Evolutionary conservation across 768 basidiomycete species (phyloP).

Genomic region (Sarcodon aspratus): DNA sequence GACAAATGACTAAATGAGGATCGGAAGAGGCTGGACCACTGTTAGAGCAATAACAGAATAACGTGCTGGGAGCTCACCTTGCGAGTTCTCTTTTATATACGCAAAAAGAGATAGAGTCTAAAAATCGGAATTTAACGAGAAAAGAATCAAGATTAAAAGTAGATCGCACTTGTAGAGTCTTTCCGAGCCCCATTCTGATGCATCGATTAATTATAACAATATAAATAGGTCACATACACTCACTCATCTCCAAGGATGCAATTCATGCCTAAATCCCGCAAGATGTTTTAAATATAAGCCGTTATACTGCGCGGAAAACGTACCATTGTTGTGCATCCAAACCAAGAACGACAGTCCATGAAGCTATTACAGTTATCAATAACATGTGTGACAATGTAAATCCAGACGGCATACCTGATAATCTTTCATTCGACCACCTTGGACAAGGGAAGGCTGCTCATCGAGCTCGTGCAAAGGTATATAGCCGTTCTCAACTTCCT

Average conservation of each 20-base stretch:
- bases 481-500: conserved; percentile 11
- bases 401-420: conserved; percentile 40
- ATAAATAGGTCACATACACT: conserved; percentile 8
- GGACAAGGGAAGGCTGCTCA: conserved; percentile 38
- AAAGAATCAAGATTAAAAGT: neutral
- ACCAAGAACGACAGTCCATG: conserved; percentile 56
- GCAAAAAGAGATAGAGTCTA: conserved; percentile 56
- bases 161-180: conserved; percentile 42
- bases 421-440: conserved; percentile 54
- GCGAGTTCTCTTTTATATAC: conserved; percentile 44
- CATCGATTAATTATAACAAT: neutral
- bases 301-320: conserved; percentile 2
- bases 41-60: neutral
- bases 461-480: conserved; percentile 27
- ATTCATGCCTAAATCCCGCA: conserved; percentile 36
- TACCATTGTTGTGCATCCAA: conserved; percentile 58
- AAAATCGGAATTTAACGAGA: neutral
- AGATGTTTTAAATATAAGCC: neutral
- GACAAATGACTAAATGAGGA: conserved; percentile 66
- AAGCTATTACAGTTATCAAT: conserved; percentile 22
- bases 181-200: conserved; percentile 53
- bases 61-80: conserved; percentile 18
- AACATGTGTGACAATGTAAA: neutral
- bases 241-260: conserved; percentile 66
- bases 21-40: conserved; percentile 26